These are phyloP conservation scores for Fusarium avenaceum DNA, from an alignment of 2,329 filamentous ascomycete genomes.

Conservation along the genomic window DNA sequence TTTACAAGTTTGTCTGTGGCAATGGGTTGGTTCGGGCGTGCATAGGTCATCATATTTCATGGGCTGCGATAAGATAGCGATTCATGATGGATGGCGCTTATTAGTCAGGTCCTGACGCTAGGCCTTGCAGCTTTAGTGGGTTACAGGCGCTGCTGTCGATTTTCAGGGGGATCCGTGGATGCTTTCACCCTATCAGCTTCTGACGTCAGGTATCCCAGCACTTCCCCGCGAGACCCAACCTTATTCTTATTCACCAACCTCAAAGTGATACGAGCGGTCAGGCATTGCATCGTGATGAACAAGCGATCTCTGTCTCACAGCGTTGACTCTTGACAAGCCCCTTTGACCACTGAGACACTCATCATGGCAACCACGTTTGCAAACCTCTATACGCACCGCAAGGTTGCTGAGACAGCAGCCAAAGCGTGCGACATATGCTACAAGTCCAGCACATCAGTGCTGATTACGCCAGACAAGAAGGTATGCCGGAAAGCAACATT, in stretches of 20 bases:
- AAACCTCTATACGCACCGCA: conserved; percentile 88
- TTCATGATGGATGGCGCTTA: conserved; percentile 35
- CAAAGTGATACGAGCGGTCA: conserved; percentile 9
- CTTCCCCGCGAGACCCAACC: conserved; percentile 36
- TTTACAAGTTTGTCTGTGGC: conserved; percentile 36
- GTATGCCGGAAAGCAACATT: conserved; percentile 59
- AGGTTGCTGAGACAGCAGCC: conserved; percentile 84
- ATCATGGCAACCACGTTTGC: conserved; percentile 67
- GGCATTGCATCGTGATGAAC: not conserved
- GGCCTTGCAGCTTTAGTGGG: conserved; percentile 21
- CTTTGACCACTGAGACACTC: not conserved
- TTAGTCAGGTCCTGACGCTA: conserved; percentile 42
- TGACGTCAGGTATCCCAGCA: conserved; percentile 31
- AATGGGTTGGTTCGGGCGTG: conserved; percentile 19
- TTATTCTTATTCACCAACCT: conserved; percentile 22
- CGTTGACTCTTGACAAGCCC: not conserved
- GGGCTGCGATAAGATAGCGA: conserved; percentile 48
- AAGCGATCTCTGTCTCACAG: conserved; percentile 5
- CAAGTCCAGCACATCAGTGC: conserved; percentile 86
- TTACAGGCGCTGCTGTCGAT: conserved; percentile 26
- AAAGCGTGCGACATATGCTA: conserved; percentile 93
- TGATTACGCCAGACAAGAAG: conserved; percentile 92
- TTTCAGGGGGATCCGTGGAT: conserved; percentile 34
- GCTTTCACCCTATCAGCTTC: conserved; percentile 24
- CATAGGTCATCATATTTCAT: conserved; percentile 47